Conservation (phyloP, 768 basidiomycete species). For the Termitomyces sp. region DNA sequence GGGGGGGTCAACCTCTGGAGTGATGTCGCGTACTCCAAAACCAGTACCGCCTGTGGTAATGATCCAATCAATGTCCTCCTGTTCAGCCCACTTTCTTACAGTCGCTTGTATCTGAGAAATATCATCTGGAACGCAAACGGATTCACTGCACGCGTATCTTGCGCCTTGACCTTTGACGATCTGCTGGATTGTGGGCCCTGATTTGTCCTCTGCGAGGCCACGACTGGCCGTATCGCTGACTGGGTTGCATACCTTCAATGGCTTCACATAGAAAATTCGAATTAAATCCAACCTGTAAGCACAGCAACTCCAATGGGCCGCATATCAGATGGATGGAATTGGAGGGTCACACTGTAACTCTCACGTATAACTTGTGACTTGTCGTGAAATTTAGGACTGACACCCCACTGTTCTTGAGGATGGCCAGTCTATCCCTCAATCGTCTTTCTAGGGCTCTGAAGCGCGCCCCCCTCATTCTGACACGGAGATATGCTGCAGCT, state of each 20-base stretch:
- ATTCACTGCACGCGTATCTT: slow-evolving; percentile 30
- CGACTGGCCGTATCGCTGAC: slow-evolving; percentile 69
- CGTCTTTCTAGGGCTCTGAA: slow-evolving; percentile 12
- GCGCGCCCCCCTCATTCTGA: not conserved
- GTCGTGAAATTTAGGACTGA: not conserved
- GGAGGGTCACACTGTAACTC: not conserved
- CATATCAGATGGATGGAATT: slow-evolving; percentile 3
- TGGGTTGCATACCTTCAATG: slow-evolving; percentile 18
- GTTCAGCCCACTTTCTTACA: slow-evolving; percentile 40
- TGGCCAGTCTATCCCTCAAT: slow-evolving; percentile 18
- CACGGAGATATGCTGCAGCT: slow-evolving; percentile 1
- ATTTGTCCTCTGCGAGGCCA: slow-evolving; percentile 48
- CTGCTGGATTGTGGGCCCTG: slow-evolving; percentile 57
- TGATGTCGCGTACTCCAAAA: slow-evolving; percentile 73
- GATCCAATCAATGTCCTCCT: slow-evolving; percentile 59
- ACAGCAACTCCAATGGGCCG: slow-evolving; percentile 22
- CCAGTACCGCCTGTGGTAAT: slow-evolving; percentile 88
- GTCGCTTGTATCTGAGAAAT: slow-evolving; percentile 38
- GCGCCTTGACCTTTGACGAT: slow-evolving; percentile 30
- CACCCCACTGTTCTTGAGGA: slow-evolving; percentile 1
- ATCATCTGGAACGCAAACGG: slow-evolving; percentile 64
- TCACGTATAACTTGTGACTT: slow-evolving; percentile 2
- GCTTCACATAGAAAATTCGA: not conserved
- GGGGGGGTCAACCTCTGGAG: slow-evolving; percentile 63
- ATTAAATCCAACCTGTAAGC: slow-evolving; percentile 22